These are phyloP conservation scores for Dendrostoma leiphaemia DNA, from an alignment of 2,329 filamentous ascomycete species.

Conservation along the genomic window DNA sequence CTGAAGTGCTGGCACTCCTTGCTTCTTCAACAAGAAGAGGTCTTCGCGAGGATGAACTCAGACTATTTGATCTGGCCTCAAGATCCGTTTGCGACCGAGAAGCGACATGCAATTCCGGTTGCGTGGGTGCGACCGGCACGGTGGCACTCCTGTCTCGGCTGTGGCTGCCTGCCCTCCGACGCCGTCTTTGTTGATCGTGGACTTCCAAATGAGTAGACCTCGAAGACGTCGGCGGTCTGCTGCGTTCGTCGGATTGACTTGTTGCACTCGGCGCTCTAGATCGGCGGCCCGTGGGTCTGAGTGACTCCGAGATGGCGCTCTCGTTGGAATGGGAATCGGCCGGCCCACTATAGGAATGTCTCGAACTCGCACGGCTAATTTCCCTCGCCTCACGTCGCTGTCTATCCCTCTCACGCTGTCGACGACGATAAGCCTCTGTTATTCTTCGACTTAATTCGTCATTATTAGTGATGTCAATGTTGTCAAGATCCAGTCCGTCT, in stretches of 20 bases:
- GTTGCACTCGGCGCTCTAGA: conserved; percentile 46
- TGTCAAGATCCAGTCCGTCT: conserved; percentile 85
- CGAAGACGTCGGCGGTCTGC: conserved; percentile 48
- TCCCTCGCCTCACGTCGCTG: conserved; percentile 46
- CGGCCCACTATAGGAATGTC: conserved; percentile 30
- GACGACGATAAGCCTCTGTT: conserved; percentile 79
- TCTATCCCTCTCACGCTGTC: conserved; percentile 65
- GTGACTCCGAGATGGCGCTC: conserved; percentile 25
- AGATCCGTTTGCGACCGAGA: conserved; percentile 67
- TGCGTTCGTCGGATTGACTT: conserved; percentile 45
- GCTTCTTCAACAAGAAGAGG: conserved; percentile 38
- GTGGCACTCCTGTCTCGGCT: conserved; percentile 50
- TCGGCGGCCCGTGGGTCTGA: conserved; percentile 36
- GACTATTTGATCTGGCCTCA: conserved; percentile 38
- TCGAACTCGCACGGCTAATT: conserved; percentile 42
- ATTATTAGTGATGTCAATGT: conserved; percentile 78
- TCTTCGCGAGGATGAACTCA: conserved; percentile 35
- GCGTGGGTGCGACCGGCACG: conserved; percentile 40
- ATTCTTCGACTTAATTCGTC: conserved; percentile 90
- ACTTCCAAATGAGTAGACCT: conserved; percentile 48
- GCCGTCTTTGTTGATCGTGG: conserved; percentile 38
- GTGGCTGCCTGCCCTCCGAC: conserved; percentile 52
- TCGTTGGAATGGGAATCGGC: conserved; percentile 27
- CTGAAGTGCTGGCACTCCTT: conserved; percentile 33
- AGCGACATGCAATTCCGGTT: conserved; percentile 46